Percentiles rank a stretch among this genome's conserved stretches.
Evolutionary conservation across 257 asterid genomes (phyloP).

Genomic region (Solanum tacnaense): DNA sequence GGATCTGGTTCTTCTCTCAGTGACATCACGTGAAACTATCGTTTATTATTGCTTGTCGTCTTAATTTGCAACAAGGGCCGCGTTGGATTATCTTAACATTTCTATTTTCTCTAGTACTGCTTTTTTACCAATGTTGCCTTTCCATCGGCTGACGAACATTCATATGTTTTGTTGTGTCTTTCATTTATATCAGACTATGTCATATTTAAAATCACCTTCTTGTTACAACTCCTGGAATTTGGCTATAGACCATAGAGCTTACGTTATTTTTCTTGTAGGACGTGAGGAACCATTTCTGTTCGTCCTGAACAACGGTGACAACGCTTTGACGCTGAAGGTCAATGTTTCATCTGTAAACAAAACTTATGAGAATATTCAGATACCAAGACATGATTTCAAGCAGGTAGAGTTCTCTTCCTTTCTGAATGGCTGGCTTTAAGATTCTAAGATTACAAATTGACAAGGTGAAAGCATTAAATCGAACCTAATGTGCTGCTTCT

Average conservation of each 20-base stretch:
- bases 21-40: not conserved
- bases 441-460: not conserved
- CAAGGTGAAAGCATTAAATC: not conserved
- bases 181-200: not conserved
- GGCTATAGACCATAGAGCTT: not conserved
- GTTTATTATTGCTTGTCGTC: not conserved
- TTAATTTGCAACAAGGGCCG: not conserved
- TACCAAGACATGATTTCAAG: slow-evolving; percentile 23
- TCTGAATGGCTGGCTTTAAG: not conserved
- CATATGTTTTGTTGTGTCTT: not conserved
- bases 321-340: slow-evolving; percentile 6
- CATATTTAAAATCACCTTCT: not conserved
- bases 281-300: slow-evolving; percentile 2
- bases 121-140: not conserved
- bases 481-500: not conserved
- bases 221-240: not conserved
- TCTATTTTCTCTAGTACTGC: not conserved
- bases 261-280: slow-evolving; percentile 6
- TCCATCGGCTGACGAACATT: not conserved
- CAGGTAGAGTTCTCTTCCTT: slow-evolving; percentile 27
- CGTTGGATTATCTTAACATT: not conserved
- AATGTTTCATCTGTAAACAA: slow-evolving; percentile 8
- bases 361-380: not conserved
- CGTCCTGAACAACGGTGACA: slow-evolving; percentile 16
- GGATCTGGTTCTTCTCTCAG: not conserved